Base-by-base conservation (phyloP, 176 grass and related monocot genomes). In the Cenchrus americanus region DNA sequence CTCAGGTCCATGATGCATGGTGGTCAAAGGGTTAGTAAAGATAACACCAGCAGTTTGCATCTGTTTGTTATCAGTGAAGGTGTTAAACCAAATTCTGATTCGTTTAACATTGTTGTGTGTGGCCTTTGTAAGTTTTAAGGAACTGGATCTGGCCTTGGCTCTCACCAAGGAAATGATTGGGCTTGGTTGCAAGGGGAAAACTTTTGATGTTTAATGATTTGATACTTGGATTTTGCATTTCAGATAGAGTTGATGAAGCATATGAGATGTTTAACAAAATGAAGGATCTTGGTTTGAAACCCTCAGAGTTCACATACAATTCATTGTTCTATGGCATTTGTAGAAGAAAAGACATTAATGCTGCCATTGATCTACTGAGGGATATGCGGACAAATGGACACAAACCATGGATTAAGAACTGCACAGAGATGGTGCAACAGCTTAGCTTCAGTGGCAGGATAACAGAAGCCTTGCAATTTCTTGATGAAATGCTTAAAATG, bases 171-270 rank as follows among this genome's bases (percentile, higher is more conserved):
- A 83, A 58, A 95, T 95, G 96, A 63, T 91, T 64, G 22, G 26
- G 80, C 65, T 92, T 65, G 89, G 91, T 57, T 90, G 62, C 75
- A 91, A 88, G n/a, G 76, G 96, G 96, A 64, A 95, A 88, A 65
- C 67, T 95, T 78, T 84, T 93, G 72, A 93, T 98, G 92, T 92
- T 90, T 79, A 98, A 98, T 88, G 77, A 95, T 82, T 88, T 98
- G 81, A 94, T 98, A 57, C 74, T 73, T 84, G 92, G 88, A 69
- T 79, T 95, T 66, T 98, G 92, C 80, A 90, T 65, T 82, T 62
- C 76, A 49, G 91, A 91, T 88, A 91, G 89, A 67, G 65, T 95
- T 50, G 92, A 95, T 57, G 96, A 98, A 83, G 88, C 83, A 79
- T 98, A 92, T 34, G 42, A 77, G 19, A 41, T 95, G 68, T 87